Base-by-base conservation (phyloP, 805 yeast genomes). In the Saccharomycopsis sp. region DNA sequence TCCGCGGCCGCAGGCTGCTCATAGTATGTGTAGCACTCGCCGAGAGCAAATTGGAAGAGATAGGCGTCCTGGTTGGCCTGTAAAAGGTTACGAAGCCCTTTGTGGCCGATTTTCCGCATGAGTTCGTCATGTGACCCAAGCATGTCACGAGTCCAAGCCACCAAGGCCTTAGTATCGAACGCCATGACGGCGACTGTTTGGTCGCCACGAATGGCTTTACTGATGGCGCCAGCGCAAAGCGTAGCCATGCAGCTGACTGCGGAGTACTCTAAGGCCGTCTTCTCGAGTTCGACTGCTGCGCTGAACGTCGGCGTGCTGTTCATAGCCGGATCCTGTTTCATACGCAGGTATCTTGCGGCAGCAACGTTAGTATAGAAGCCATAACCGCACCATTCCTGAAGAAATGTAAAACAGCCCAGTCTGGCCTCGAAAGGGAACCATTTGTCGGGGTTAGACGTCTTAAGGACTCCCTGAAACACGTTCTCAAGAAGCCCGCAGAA, bases 381-480 rank as follows among this genome's bases (percentile, higher is more conserved):
- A 70, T 82, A 83, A 0, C 96, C 96, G 69, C 97, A 91, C 99
- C 99, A 94, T 68, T 89, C 96, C 64, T 88, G 92, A 58, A 94
- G 74, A 66, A 82, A 86, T 52, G 84, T 82, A 73, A 90, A 92
- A 62, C 96, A 87, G 1, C 89, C 86, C 34, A 87, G 83, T 56
- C 97, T 76, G 1, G 91, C 93, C 63, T 86, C 90, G 69, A 92
- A 91, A 1, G 96, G 93, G n/a, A 92, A 74, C 82, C 92, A 85
- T 47, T 76, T 73, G 8, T 73, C 76, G 2, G 79, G 75, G 17
- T 72, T 70, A n/a, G 68, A 70, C 57, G 75, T 68, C 62, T 77
- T 75, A 62, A 75, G 68, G 59, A 80, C 64, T 5, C 87, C 88
- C 14, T 73, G 68, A 65, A 83, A 89, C n/a, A 88, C 82, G 59